A percentile compares a stretch with the other conserved stretches of the same genome.
Conservation (phyloP, 2,329 filamentous ascomycete genomes). For the Clonostachys rhizophaga region DNA sequence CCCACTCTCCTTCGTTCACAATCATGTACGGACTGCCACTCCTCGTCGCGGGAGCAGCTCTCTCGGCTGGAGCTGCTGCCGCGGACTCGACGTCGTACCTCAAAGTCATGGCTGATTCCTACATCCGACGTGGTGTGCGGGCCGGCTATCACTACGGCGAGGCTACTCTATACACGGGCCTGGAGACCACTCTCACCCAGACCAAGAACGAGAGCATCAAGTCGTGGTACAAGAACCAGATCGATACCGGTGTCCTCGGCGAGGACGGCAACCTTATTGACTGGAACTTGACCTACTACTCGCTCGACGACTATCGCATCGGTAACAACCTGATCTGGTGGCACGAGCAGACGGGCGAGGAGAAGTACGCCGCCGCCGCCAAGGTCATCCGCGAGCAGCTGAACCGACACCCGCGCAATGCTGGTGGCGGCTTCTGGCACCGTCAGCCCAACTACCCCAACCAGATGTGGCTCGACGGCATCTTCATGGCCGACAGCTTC, state of each 20-base stretch:
- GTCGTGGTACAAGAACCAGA: constrained; percentile 35
- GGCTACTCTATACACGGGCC: constrained; percentile 40
- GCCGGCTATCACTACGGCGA: constrained; percentile 35
- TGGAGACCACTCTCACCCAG: constrained; percentile 37
- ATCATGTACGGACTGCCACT: too few relatives aligned
- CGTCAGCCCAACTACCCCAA: constrained; percentile 35
- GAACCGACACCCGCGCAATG: constrained; percentile 41
- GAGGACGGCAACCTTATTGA: constrained; percentile 36
- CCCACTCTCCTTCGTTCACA: too few relatives aligned
- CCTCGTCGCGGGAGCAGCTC: background rate
- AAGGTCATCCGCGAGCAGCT: constrained; percentile 38
- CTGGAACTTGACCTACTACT: constrained; percentile 42
- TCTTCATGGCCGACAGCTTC: constrained; percentile 42
- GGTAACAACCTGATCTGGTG: constrained; percentile 46
- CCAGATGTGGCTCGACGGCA: constrained; percentile 56
- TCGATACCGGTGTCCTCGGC: constrained; percentile 23
- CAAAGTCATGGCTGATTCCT: constrained; percentile 35
- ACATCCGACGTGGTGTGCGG: constrained; percentile 31
- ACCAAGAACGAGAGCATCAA: constrained; percentile 35
- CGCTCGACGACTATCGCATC: constrained; percentile 46
- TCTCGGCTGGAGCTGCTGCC: background rate
- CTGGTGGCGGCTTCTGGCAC: constrained; percentile 51
- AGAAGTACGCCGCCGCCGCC: constrained; percentile 43
- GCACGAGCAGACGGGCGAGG: constrained; percentile 36
- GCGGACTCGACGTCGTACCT: background rate